Conservation (phyloP, 805 yeast genomes). For the Komagataella mondaviorum region DNA sequence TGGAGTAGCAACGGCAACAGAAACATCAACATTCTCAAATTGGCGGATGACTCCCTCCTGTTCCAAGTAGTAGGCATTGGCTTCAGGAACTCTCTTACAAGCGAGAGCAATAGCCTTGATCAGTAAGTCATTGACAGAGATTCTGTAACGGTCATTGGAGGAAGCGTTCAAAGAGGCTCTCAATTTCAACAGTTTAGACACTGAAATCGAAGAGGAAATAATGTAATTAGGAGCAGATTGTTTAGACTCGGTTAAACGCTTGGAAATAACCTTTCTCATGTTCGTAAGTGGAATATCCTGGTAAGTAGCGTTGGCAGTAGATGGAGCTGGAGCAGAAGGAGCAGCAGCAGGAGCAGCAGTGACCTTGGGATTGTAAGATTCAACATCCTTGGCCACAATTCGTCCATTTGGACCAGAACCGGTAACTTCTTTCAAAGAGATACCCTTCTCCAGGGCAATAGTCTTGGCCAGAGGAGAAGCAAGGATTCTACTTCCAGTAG, state of each 20-base stretch:
- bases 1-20: constrained; percentile 98
- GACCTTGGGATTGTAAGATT: constrained; percentile 41
- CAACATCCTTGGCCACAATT: constrained; percentile 84
- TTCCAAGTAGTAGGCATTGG: constrained; percentile 88
- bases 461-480: constrained; percentile 95
- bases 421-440: constrained; percentile 68
- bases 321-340: constrained; percentile 27
- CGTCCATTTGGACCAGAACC: constrained; percentile 97
- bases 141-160: constrained; percentile 76
- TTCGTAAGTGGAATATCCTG: constrained; percentile 76
- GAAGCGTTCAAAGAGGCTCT: constrained; percentile 80
- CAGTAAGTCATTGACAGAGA: constrained; percentile 88
- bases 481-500: constrained; percentile 55
- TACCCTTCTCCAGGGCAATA: constrained; percentile 84
- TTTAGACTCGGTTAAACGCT: constrained; percentile 78
- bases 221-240: constrained; percentile 84
- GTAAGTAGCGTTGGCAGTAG: constrained; percentile 44
- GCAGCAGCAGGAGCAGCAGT: constrained; percentile 28
- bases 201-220: constrained; percentile 78
- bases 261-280: constrained; percentile 91
- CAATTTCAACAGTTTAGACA: constrained; percentile 80
- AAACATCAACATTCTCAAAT: constrained; percentile 84
- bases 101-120: constrained; percentile 93
- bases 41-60: constrained; percentile 84
- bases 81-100: constrained; percentile 80